A percentile compares a stretch with the other conserved stretches of the same genome.
Conservation (phyloP, 345 rosid genomes). For the Salix suchowensis region DNA sequence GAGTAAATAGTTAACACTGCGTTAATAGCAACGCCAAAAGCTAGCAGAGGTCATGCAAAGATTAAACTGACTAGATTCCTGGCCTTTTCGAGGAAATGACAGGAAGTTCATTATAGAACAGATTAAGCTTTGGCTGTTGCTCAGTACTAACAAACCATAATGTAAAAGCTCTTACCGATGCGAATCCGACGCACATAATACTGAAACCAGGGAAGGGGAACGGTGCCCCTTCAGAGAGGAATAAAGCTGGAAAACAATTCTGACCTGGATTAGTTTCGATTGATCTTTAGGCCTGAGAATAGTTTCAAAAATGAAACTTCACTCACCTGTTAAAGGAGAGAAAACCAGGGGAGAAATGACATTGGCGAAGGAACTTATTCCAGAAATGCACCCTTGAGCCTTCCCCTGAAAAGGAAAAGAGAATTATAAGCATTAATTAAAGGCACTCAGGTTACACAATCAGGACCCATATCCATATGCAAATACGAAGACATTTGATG, state of each 20-base stretch:
- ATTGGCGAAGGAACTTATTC: constrained; percentile 68
- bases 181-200: constrained; percentile 66
- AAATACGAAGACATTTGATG: not conserved
- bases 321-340: constrained; percentile 79
- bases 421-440: not conserved
- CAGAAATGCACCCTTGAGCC: constrained; percentile 87
- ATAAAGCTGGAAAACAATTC: constrained; percentile 51
- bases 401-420: constrained; percentile 51
- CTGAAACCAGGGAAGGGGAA: constrained; percentile 89
- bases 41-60: not conserved
- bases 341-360: constrained; percentile 67
- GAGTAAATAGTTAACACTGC: not conserved
- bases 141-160: not conserved
- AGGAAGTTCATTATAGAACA: not conserved
- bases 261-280: constrained; percentile 5
- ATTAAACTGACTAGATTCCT: not conserved
- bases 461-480: not conserved
- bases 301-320: not conserved
- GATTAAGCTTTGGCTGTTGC: not conserved
- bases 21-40: not conserved
- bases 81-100: not conserved
- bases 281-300: not conserved
- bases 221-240: constrained; percentile 78
- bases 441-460: not conserved
- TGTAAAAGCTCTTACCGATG: constrained; percentile 43